Conservation (phyloP, 2,329 filamentous ascomycete species). For the Colletotrichum tropicicola region DNA sequence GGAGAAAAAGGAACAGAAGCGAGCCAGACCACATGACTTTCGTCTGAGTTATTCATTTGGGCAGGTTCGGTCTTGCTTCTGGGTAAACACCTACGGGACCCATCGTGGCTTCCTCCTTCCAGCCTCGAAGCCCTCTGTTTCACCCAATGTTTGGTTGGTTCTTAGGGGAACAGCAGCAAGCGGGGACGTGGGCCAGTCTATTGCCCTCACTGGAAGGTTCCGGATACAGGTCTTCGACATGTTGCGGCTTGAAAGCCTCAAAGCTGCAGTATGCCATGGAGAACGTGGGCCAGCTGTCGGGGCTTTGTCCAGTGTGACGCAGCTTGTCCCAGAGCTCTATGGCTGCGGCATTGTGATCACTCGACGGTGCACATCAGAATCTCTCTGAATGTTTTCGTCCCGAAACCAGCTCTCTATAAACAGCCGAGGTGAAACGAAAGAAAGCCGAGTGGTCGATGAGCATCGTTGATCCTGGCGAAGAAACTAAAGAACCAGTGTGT, state of each 20-base stretch:
- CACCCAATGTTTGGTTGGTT: not conserved
- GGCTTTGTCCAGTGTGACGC: conserved; percentile 24
- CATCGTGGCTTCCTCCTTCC: conserved; percentile 26
- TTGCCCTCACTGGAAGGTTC: not conserved
- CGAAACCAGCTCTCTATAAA: not conserved
- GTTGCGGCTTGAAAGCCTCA: not conserved
- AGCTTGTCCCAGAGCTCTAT: not conserved
- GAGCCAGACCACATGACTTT: not conserved
- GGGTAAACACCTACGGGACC: conserved; percentile 3
- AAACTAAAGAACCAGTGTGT: not conserved
- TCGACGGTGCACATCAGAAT: not conserved
- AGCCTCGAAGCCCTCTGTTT: conserved; percentile 13
- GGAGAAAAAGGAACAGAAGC: not conserved
- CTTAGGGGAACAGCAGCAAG: not conserved
- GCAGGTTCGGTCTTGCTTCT: conserved; percentile 22
- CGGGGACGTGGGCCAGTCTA: not conserved
- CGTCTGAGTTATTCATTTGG: not conserved
- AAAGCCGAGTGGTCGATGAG: not conserved
- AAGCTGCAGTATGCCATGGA: not conserved
- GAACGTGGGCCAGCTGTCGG: not conserved
- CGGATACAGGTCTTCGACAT: not conserved
- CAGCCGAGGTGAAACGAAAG: not conserved
- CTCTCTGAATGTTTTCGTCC: not conserved
- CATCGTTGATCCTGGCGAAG: not conserved
- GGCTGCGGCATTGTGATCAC: not conserved